Conservation (phyloP, 768 basidiomycete species). For the Leccinum longicurvipes region DNA sequence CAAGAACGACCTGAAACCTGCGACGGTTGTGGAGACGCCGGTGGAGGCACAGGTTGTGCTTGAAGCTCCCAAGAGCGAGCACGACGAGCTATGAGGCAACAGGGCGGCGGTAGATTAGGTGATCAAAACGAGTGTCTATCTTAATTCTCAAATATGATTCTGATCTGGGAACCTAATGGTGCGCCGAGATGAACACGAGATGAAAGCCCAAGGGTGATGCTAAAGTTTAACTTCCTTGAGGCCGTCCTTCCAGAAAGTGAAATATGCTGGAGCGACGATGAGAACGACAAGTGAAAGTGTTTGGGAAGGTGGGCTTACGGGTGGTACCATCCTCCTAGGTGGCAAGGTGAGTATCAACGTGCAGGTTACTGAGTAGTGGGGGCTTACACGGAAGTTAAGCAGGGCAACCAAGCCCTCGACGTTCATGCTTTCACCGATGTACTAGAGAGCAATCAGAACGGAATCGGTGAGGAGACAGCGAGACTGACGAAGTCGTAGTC, state of each 20-base stretch:
- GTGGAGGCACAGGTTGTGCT: slow-evolving; percentile 24
- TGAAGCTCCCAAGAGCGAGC: slow-evolving; percentile 24
- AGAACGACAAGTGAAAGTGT: not conserved
- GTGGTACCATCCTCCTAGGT: slow-evolving; percentile 73
- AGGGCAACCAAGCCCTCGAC: slow-evolving; percentile 93
- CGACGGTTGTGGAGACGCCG: slow-evolving; percentile 19
- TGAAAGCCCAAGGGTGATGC: slow-evolving; percentile 1
- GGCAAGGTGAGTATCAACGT: slow-evolving; percentile 10
- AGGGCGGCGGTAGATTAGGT: slow-evolving; percentile 11
- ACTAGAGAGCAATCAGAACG: slow-evolving; percentile 39
- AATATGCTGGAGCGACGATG: slow-evolving; percentile 55
- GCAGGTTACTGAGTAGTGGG: not conserved
- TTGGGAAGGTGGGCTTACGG: slow-evolving; percentile 47
- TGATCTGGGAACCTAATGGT: slow-evolving; percentile 10
- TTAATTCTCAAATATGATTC: slow-evolving; percentile 16
- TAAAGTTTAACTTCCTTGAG: slow-evolving; percentile 76
- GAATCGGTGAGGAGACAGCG: no score
- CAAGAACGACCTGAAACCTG: slow-evolving; percentile 63
- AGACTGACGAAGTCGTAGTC: slow-evolving; percentile 85
- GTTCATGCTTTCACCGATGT: slow-evolving; percentile 71
- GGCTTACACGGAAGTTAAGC: slow-evolving; percentile 84
- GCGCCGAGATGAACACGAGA: not conserved
- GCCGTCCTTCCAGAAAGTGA: slow-evolving; percentile 97
- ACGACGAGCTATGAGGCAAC: slow-evolving; percentile 29
- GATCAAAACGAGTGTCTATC: slow-evolving; percentile 23